These are phyloP conservation scores for Beauveria rudraprayagi DNA, from an alignment of 2,329 filamentous ascomycete species.

Conservation along the genomic window DNA sequence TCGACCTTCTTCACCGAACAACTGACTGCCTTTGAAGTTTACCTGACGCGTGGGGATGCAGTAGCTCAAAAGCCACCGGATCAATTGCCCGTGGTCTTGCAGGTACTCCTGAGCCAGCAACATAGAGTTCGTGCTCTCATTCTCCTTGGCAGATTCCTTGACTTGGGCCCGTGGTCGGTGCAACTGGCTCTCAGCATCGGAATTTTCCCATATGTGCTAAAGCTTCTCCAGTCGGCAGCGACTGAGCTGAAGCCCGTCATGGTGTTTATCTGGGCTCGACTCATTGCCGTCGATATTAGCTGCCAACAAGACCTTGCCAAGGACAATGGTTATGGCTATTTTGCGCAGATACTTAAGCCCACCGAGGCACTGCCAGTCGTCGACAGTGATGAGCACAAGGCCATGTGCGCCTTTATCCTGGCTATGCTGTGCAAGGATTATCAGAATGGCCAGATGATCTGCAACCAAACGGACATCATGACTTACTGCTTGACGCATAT, in stretches of 20 bases:
- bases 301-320: slow-evolving; percentile 93
- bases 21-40: slow-evolving; percentile 93
- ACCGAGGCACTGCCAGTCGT: slow-evolving; percentile 74
- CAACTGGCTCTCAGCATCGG: slow-evolving; percentile 94
- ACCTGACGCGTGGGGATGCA: slow-evolving; percentile 72
- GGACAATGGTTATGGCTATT: slow-evolving; percentile 95
- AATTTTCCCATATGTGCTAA: slow-evolving; percentile 98
- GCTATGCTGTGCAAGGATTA: slow-evolving; percentile 96
- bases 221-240: slow-evolving; percentile 89
- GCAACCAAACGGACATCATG: slow-evolving; percentile 84
- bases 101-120: slow-evolving; percentile 91
- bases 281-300: slow-evolving; percentile 87
- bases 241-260: slow-evolving; percentile 94
- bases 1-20: slow-evolving; percentile 97
- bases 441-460: slow-evolving; percentile 83
- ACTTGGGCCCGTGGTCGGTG: slow-evolving; percentile 97
- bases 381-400: slow-evolving; percentile 88
- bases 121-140: slow-evolving; percentile 88
- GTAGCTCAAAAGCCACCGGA: slow-evolving; percentile 83
- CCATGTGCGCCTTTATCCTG: slow-evolving; percentile 97
- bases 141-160: slow-evolving; percentile 83
- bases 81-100: slow-evolving; percentile 90
- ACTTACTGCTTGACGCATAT: slow-evolving; percentile 79
- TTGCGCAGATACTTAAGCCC: slow-evolving; percentile 84
- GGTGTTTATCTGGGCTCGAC: slow-evolving; percentile 98